A percentile compares a stretch with the other conserved stretches of the same genome.
Conservation (phyloP, 1,139 yeast genomes). For the Yamadazyma friedrichii region DNA sequence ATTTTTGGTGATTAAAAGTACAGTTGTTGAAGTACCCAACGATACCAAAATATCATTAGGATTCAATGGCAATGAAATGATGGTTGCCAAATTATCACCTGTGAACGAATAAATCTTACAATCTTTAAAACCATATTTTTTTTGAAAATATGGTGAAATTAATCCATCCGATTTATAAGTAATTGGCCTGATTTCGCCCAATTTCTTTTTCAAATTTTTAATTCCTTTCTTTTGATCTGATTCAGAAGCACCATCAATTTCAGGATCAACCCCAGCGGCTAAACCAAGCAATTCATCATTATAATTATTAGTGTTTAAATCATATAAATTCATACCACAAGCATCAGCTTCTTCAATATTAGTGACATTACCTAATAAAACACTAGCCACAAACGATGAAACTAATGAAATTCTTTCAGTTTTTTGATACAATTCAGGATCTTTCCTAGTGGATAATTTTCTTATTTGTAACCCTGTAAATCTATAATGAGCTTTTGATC, state of each 20-base stretch:
- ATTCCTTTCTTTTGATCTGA: constrained; percentile 28
- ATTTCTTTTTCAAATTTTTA: constrained; percentile 40
- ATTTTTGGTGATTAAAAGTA: constrained; percentile 72
- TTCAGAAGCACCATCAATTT: constrained; percentile 28
- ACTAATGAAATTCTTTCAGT: constrained; percentile 71
- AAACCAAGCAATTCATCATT: constrained; percentile 51
- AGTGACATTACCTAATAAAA: constrained; percentile 63
- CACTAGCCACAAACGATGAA: constrained; percentile 73
- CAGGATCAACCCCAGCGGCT: constrained; percentile 50
- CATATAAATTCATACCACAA: constrained; percentile 89
- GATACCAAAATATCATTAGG: constrained; percentile 79
- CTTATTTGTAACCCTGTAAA: constrained; percentile 90
- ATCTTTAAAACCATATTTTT: constrained; percentile 59
- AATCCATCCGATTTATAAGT: constrained; percentile 40
- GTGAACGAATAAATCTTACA: constrained; percentile 72
- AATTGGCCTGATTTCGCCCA: constrained; percentile 53
- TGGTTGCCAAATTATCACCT: constrained; percentile 90
- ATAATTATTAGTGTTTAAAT: constrained; percentile 53
- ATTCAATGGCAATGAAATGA: constrained; percentile 73
- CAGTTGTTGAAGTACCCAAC: constrained; percentile 89
- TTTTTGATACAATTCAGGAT: constrained; percentile 50
- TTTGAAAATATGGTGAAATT: constrained; percentile 58
- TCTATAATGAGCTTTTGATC: constrained; percentile 85
- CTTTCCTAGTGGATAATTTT: constrained; percentile 55
- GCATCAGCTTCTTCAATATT: constrained; percentile 82